A percentile compares a stretch with the other conserved stretches of the same genome.
Conservation (phyloP, 352 stramenopile species). For the Pythium angustatum region DNA sequence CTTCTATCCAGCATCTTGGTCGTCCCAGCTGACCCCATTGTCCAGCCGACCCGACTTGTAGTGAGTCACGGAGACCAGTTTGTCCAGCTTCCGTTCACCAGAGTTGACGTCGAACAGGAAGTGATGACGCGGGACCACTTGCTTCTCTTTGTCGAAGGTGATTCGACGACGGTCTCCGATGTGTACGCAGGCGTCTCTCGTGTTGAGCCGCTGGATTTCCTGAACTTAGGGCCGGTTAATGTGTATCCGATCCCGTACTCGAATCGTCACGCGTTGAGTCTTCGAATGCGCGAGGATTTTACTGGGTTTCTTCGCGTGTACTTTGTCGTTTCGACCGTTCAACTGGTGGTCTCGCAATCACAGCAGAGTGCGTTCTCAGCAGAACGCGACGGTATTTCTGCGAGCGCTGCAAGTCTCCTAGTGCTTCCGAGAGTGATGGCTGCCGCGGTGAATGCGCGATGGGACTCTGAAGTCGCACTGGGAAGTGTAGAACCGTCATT, state of each 20-base stretch:
- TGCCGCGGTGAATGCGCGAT: neutral
- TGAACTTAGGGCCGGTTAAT: slow-evolving; percentile 26
- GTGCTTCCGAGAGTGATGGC: neutral
- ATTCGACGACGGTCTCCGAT: slow-evolving; percentile 9
- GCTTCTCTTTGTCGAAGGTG: slow-evolving; percentile 34
- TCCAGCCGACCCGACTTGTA: slow-evolving; percentile 10
- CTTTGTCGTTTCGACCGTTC: slow-evolving; percentile 42
- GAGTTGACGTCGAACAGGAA: slow-evolving; percentile 21
- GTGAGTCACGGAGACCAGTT: slow-evolving; percentile 3
- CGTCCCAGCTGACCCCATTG: slow-evolving; percentile 17
- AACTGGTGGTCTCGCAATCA: slow-evolving; percentile 32
- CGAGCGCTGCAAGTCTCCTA: slow-evolving; percentile 35
- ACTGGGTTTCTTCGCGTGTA: slow-evolving; percentile 45
- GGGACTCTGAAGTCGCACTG: neutral
- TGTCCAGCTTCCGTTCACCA: slow-evolving; percentile 15
- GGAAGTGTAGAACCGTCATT: neutral
- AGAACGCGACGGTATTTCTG: slow-evolving; percentile 34
- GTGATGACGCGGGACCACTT: slow-evolving; percentile 19
- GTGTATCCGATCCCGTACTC: slow-evolving; percentile 44
- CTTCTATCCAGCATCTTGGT: slow-evolving; percentile 19
- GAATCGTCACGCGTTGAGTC: slow-evolving; percentile 32
- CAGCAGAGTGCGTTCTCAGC: slow-evolving; percentile 32
- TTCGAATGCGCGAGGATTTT: slow-evolving; percentile 38
- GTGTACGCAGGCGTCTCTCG: slow-evolving; percentile 34
- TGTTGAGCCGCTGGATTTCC: slow-evolving; percentile 15